phyloP scores from a whole-genome alignment of 257 asterid genomes.

The Thymus quinquecostatus region DNA sequence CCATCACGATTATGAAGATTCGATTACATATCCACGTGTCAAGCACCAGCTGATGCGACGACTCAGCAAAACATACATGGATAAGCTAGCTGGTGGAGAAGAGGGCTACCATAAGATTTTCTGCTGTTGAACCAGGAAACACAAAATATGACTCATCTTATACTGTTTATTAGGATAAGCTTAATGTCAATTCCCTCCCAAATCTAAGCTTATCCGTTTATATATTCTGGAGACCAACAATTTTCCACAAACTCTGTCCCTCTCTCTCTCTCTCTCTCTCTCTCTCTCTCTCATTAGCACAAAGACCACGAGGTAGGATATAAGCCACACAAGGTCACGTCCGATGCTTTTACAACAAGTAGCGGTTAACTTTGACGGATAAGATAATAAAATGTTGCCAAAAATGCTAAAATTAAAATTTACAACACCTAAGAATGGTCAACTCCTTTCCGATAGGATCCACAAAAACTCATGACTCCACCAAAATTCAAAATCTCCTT shows the following conservation, averaged over 20 bases:
- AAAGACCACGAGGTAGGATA: neutral
- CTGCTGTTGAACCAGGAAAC: conserved; percentile 61
- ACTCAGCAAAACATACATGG: conserved; percentile 35
- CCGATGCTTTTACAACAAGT: too few species aligned
- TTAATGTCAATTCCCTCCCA: conserved; percentile 34
- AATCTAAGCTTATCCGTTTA: conserved; percentile 26
- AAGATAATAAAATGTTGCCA: too few species aligned
- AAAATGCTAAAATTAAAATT: too few species aligned
- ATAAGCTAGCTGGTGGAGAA: conserved; percentile 40
- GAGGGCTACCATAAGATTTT: conserved; percentile 26
- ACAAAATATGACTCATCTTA: conserved; percentile 31
- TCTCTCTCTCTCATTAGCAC: too few species aligned
- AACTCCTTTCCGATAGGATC: neutral
- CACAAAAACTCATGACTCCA: neutral
- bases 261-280: neutral
- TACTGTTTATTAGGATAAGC: conserved; percentile 49
- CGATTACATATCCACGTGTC: conserved; percentile 41
- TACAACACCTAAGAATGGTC: too few species aligned
- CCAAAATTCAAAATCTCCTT: neutral
- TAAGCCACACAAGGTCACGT: neutral
- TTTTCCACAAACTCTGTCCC: conserved; percentile 9
- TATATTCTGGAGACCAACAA: neutral
- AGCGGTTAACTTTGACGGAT: too few species aligned
- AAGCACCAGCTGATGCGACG: conserved; percentile 26
- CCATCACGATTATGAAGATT: neutral